These are phyloP conservation scores for Aspergillus steynii DNA, from an alignment of 495 filamentous ascomycete genomes.

Conservation along the genomic window DNA sequence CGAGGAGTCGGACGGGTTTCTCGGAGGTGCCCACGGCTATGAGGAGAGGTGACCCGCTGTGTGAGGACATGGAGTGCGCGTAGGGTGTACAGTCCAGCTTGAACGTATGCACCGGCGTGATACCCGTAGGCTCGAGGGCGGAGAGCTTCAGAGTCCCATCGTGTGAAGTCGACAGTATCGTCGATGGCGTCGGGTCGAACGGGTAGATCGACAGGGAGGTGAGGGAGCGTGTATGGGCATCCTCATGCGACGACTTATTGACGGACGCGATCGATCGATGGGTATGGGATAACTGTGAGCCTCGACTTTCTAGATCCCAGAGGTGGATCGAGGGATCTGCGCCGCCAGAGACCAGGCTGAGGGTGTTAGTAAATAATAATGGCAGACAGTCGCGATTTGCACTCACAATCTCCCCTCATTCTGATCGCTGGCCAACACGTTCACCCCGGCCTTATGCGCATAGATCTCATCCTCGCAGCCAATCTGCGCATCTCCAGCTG, in stretches of 20 bases:
- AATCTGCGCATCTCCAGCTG: conserved; percentile 17
- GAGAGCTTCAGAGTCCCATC: conserved; percentile 83
- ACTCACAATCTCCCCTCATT: conserved; percentile 76
- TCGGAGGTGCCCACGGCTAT: conserved; percentile 85
- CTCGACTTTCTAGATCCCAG: conserved; percentile 73
- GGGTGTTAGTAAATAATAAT: conserved; percentile 16
- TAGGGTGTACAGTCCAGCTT: conserved; percentile 70
- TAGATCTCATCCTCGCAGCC: conserved; percentile 37
- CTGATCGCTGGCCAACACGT: conserved; percentile 70
- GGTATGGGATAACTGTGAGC: conserved; percentile 41
- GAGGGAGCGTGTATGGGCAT: conserved; percentile 73
- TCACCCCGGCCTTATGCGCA: conserved; percentile 76
- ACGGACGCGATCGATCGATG: conserved; percentile 51
- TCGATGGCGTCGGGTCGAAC: conserved; percentile 66
- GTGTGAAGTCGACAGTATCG: conserved; percentile 82
- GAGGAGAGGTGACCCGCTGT: conserved; percentile 66
- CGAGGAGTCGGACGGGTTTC: conserved; percentile 75
- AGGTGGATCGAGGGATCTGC: conserved; percentile 75
- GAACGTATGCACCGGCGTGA: conserved; percentile 61
- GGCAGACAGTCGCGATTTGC: not conserved
- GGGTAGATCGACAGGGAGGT: conserved; percentile 87
- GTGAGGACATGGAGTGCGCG: conserved; percentile 72
- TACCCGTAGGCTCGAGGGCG: conserved; percentile 55
- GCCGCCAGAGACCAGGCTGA: conserved; percentile 78
- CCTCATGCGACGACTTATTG: conserved; percentile 42